Base-by-base conservation (phyloP, 192 early-diverging fungal species). In the Bifiguratus adelaidae region DNA sequence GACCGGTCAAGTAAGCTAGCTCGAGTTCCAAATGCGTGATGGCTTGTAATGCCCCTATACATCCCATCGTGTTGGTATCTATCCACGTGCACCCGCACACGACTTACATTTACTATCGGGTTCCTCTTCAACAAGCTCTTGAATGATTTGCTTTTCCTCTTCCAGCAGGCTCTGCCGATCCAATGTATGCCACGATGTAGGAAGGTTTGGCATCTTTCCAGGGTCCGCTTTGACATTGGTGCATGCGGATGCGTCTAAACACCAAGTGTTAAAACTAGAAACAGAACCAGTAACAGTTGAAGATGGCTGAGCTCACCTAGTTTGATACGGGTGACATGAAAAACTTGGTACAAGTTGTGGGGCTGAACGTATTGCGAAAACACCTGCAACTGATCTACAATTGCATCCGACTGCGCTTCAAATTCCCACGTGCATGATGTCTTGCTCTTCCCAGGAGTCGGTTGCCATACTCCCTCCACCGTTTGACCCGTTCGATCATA, bases 101-200 rank as follows among this genome's bases (percentile, higher is more conserved):
- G 19, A 52, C 66, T 60, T 71, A 88, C 86, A 91, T 76, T 86
- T 88, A 46, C 80, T 80, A 24, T 91, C 81, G 1, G 88, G 85
- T 50, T 92, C 89, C 9, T 86, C 12, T 20, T 89, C 88, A 7
- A 77, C 36, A 16, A 92, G 54, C 48, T 89, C 89, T 25, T 71
- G 58, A 4, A 90, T 56, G 19, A 65, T 56, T 20, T 65, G 42
- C 32, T 83, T 68, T 55, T 92, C 86, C 19, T 61, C 52, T 23
- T 62, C 25, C 36, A 85, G 64, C 2, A 85, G 33, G 4, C 42
- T 38, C 2, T 54, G 42, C 21, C 63, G 61, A 48, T 72, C 71
- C 8, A 58, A n/a, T 1, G 41, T 36, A 29, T 48, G 50, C 62
- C 62, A 65, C 24, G n/a, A n/a, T n/a, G n/a, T n/a, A n/a, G n/a